phyloP scores from a whole-genome alignment of 139 green algal species.

The Mesotaenium endlicherianum region DNA sequence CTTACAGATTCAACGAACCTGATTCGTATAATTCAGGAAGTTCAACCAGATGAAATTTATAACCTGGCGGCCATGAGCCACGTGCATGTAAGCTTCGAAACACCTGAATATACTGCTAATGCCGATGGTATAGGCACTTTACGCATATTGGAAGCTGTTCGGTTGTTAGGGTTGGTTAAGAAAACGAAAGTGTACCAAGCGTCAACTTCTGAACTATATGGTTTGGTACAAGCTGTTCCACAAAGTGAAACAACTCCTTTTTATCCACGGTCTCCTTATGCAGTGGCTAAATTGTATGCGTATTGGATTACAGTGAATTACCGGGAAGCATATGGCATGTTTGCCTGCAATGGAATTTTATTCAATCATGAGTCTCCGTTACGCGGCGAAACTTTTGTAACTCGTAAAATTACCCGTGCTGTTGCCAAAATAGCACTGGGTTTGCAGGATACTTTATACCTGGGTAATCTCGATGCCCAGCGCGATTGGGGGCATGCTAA shows the following conservation, averaged over 20 bases:
- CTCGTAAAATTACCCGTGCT: conserved; percentile 61
- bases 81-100: conserved; percentile 68
- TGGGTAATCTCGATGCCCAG: conserved; percentile 74
- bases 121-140: conserved; percentile 55
- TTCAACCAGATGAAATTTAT: conserved; percentile 69
- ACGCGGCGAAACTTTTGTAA: conserved; percentile 76
- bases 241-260: conserved; percentile 69
- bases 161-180: conserved; percentile 35
- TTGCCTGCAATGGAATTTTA: conserved; percentile 75
- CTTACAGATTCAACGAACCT: conserved; percentile 59
- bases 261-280: conserved; percentile 73
- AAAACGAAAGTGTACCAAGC: conserved; percentile 66
- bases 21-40: background rate
- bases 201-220: conserved; percentile 71
- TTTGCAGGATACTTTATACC: conserved; percentile 54
- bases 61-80: conserved; percentile 70
- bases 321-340: conserved; percentile 73
- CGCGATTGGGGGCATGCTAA: conserved; percentile 76
- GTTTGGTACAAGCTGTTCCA: conserved; percentile 63
- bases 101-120: conserved; percentile 65
- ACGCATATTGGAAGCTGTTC: conserved; percentile 63
- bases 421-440: conserved; percentile 60
- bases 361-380: conserved; percentile 79
- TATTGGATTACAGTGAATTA: conserved; percentile 72
- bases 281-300: conserved; percentile 68